phyloP scores from a whole-genome alignment of 768 basidiomycete species.

The Hygrophorus pudorinus region DNA sequence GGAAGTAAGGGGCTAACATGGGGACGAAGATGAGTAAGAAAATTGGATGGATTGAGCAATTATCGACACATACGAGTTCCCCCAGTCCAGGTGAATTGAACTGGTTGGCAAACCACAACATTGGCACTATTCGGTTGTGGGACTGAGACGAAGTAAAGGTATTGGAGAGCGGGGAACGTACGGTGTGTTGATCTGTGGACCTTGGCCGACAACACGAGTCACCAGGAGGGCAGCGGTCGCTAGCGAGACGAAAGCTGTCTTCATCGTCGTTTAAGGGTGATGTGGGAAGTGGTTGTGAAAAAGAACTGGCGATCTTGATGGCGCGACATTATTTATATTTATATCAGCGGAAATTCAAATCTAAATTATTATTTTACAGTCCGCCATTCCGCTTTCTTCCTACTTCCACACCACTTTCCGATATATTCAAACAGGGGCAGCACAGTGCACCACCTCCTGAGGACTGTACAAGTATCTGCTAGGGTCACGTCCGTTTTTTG shows the following conservation, averaged over 20 bases:
- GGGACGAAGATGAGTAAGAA: constrained; percentile 7
- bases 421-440: no score
- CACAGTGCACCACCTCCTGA: no score
- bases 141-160: constrained; percentile 7
- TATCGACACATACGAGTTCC: constrained; percentile 37
- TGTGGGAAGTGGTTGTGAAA: constrained; percentile 16
- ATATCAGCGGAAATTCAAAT: not conserved
- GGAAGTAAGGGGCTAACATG: constrained; percentile 45
- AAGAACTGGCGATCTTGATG: not conserved
- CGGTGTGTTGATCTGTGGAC: constrained; percentile 59
- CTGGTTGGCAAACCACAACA: constrained; percentile 48
- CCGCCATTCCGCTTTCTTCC: no score
- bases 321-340: not conserved
- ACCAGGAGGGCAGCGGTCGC: constrained; percentile 30
- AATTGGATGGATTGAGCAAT: not conserved
- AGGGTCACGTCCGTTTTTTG: no score
- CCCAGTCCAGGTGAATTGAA: constrained; percentile 42
- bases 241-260: constrained; percentile 30
- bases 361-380: no score
- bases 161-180: constrained; percentile 25
- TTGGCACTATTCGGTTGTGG: constrained; percentile 25
- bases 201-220: constrained; percentile 34
- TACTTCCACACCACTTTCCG: no score
- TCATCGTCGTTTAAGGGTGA: constrained; percentile 47
- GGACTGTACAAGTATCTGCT: no score